These are phyloP conservation scores for Phytophthora cryptogea DNA, from an alignment of 352 stramenopile species.

Conservation along the genomic window DNA sequence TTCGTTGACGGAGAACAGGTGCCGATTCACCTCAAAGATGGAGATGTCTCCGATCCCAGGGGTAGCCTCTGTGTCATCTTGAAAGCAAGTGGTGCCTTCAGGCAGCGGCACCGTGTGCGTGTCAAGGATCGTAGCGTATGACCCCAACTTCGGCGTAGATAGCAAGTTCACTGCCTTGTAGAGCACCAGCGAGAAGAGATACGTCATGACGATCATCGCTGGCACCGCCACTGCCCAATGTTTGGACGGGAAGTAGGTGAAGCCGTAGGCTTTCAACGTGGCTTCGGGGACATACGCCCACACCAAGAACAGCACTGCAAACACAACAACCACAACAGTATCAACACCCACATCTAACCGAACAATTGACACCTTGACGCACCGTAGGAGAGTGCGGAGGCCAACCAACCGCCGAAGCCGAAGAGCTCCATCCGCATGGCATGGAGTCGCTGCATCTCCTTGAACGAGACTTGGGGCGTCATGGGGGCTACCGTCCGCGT, in stretches of 20 bases:
- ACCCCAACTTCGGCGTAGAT: slow-evolving; percentile 67
- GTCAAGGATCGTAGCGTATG: slow-evolving; percentile 83
- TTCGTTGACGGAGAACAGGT: slow-evolving; percentile 44
- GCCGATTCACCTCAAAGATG: slow-evolving; percentile 70
- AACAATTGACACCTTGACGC: not conserved
- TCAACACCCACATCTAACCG: not conserved
- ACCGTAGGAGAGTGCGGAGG: slow-evolving; percentile 82
- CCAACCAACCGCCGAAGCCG: slow-evolving; percentile 85
- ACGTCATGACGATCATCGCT: slow-evolving; percentile 79
- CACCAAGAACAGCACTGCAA: slow-evolving; percentile 79
- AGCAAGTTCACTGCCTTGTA: slow-evolving; percentile 88
- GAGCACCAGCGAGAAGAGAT: slow-evolving; percentile 80
- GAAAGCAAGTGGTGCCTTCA: slow-evolving; percentile 45
- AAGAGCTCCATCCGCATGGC: slow-evolving; percentile 88
- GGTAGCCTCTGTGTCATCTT: slow-evolving; percentile 56
- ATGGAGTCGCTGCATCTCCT: slow-evolving; percentile 79
- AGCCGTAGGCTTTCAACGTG: slow-evolving; percentile 75
- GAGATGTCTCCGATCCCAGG: slow-evolving; percentile 80
- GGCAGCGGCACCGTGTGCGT: slow-evolving; percentile 65
- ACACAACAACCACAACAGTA: not conserved
- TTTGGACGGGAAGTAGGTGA: slow-evolving; percentile 91
- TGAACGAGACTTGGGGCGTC: slow-evolving; percentile 61
- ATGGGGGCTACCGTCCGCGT: not conserved
- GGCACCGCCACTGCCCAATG: slow-evolving; percentile 90
- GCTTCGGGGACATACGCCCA: slow-evolving; percentile 89